Conservation (phyloP, 169 alveolate genomes). For the Besnoitia besnoiti region DNA sequence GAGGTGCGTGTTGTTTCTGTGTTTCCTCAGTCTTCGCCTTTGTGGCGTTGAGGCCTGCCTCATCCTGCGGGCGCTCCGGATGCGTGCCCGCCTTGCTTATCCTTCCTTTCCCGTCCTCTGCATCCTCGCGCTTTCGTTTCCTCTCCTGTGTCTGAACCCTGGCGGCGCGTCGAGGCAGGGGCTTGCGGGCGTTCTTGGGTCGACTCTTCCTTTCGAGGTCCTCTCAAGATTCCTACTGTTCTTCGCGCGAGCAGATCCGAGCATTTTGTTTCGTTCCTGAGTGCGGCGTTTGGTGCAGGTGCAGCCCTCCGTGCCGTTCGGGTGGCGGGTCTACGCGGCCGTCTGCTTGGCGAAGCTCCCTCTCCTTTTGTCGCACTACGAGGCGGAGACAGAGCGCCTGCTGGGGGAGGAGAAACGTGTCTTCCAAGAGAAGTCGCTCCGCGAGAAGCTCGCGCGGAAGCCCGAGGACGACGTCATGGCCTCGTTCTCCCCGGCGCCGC, state of each 20-base stretch:
- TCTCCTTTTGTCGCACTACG: background rate
- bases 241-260: background rate
- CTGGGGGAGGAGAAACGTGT: background rate
- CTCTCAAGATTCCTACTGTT: background rate
- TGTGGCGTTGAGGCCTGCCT: background rate
- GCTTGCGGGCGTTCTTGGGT: no score
- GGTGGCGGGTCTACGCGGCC: slow-evolving; percentile 71
- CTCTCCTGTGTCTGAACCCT: no score
- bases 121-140: no score
- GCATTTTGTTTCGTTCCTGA: background rate
- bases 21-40: background rate
- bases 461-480: background rate
- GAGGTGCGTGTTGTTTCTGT: background rate
- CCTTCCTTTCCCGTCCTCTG: background rate
- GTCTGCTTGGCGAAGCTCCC: slow-evolving; percentile 64
- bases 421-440: background rate
- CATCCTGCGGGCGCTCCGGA: no score
- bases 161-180: no score
- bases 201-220: background rate
- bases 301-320: slow-evolving; percentile 73
- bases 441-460: background rate
- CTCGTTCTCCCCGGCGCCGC: background rate
- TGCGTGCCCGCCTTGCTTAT: background rate
- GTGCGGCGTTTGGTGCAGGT: background rate
- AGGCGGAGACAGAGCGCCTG: background rate